Conservation (phyloP, 2,329 filamentous ascomycete species). For the Arachnomyces sp. region DNA sequence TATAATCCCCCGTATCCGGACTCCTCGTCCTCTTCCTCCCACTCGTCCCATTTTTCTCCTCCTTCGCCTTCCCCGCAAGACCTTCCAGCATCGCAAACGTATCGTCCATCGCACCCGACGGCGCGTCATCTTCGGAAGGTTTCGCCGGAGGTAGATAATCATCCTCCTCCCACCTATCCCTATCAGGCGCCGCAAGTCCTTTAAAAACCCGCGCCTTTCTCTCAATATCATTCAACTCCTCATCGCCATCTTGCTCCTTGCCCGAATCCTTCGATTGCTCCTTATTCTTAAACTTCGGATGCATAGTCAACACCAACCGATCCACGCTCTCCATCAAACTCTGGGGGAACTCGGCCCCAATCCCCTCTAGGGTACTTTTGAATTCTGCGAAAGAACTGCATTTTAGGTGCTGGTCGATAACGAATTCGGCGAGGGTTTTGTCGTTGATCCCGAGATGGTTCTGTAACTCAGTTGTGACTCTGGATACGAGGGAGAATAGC, state of each 20-base stretch:
- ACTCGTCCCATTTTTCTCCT: slow-evolving; percentile 26
- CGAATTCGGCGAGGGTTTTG: slow-evolving; percentile 91
- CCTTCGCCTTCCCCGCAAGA: slow-evolving; percentile 58
- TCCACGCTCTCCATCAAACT: slow-evolving; percentile 89
- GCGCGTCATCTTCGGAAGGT: slow-evolving; percentile 30
- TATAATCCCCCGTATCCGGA: slow-evolving; percentile 42
- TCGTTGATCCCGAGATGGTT: slow-evolving; percentile 89
- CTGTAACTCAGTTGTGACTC: slow-evolving; percentile 86
- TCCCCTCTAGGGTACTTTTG: slow-evolving; percentile 61
- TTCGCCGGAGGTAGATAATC: slow-evolving; percentile 27
- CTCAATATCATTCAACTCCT: slow-evolving; percentile 41
- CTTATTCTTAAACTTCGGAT: slow-evolving; percentile 72
- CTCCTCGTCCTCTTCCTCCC: slow-evolving; percentile 48
- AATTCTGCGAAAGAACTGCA: slow-evolving; percentile 64
- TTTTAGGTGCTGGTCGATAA: slow-evolving; percentile 82
- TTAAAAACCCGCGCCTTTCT: slow-evolving; percentile 84
- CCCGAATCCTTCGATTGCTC: slow-evolving; percentile 23
- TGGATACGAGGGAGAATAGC: slow-evolving; percentile 85
- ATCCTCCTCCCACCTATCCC: slow-evolving; percentile 50
- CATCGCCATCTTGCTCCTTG: slow-evolving; percentile 37
- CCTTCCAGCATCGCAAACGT: slow-evolving; percentile 87
- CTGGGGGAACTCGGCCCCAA: slow-evolving; percentile 74
- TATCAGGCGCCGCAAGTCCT: slow-evolving; percentile 79
- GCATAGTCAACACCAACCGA: slow-evolving; percentile 77
- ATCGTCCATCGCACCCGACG: slow-evolving; percentile 71